Evolutionary conservation across 2,329 filamentous ascomycete genomes (phyloP).

Genomic region (Aspergillus oerlinghausenensis): DNA sequence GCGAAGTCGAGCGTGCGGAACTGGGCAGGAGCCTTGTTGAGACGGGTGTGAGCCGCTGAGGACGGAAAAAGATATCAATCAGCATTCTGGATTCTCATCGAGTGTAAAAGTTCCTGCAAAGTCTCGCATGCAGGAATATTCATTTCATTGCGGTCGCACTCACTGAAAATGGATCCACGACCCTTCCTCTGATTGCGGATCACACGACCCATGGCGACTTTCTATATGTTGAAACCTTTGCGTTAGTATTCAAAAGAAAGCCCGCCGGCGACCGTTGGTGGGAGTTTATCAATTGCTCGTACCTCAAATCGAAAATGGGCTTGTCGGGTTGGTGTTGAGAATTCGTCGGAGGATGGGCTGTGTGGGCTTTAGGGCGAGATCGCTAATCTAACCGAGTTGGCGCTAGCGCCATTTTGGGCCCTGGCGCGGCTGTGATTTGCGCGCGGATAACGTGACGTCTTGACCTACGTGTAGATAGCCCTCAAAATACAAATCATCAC

Average conservation of each 20-base stretch:
- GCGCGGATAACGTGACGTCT: conserved; percentile 4
- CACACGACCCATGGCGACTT: conserved; percentile 60
- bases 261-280: conserved; percentile 26
- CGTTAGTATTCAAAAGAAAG: conserved; percentile 32
- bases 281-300: conserved; percentile 29
- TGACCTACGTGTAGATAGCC: background rate
- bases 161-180: conserved; percentile 73
- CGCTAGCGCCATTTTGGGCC: conserved; percentile 24
- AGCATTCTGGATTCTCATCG: conserved; percentile 25
- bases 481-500: background rate
- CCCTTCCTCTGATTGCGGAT: conserved; percentile 75
- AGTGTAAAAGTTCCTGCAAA: conserved; percentile 6
- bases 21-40: conserved; percentile 92
- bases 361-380: conserved; percentile 44
- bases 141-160: conserved; percentile 43
- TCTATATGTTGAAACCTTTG: conserved; percentile 29
- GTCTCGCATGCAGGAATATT: conserved; percentile 5
- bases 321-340: conserved; percentile 41
- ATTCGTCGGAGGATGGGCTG: conserved; percentile 37
- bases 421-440: conserved; percentile 6
- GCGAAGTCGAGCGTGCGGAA: conserved; percentile 96
- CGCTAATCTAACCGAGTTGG: conserved; percentile 42
- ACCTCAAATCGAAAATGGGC: conserved; percentile 42
- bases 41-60: conserved; percentile 73
- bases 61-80: conserved; percentile 24